Evolutionary conservation across 2,329 filamentous ascomycete genomes (phyloP).

Genomic region (Cladophialophora chaetospira): DNA sequence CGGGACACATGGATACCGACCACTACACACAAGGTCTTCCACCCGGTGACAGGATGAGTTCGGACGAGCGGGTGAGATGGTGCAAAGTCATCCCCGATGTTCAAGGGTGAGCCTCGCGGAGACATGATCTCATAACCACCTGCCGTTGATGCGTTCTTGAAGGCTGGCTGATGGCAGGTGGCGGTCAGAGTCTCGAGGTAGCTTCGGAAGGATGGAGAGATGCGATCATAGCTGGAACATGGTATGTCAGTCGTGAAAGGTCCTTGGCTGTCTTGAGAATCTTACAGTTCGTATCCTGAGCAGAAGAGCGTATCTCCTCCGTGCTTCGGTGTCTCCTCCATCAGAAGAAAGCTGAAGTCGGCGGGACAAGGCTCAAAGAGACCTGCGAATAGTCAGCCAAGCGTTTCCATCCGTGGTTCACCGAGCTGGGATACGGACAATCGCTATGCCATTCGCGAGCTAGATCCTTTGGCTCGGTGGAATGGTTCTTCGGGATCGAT

Average conservation of each 20-base stretch:
- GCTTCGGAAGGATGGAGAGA: constrained; percentile 54
- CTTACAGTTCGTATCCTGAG: constrained; percentile 67
- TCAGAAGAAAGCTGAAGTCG: constrained; percentile 25
- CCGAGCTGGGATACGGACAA: no score
- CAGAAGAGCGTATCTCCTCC: constrained; percentile 67
- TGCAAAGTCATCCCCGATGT: constrained; percentile 53
- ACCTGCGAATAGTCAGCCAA: no score
- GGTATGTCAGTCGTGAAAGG: constrained; percentile 16
- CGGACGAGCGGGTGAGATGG: constrained; percentile 60
- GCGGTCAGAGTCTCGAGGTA: constrained; percentile 63
- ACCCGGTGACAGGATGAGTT: constrained; percentile 66
- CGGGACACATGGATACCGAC: constrained; percentile 44
- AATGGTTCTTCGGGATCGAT: constrained; percentile 42
- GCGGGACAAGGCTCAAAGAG: constrained; percentile 26
- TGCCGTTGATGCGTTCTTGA: constrained; percentile 50
- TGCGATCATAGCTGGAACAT: constrained; percentile 62
- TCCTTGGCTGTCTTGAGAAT: constrained; percentile 36
- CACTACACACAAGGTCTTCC: constrained; percentile 58
- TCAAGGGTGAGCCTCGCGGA: constrained; percentile 56
- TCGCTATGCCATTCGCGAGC: constrained; percentile 27
- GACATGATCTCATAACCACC: constrained; percentile 40
- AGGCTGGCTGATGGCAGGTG: constrained; percentile 55
- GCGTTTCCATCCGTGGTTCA: no score
- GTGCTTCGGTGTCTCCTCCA: constrained; percentile 37
- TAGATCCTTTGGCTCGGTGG: constrained; percentile 21